Base-by-base conservation (phyloP, 1,284 basidiomycete genomes). In the Ceratobasidium theobromae region DNA sequence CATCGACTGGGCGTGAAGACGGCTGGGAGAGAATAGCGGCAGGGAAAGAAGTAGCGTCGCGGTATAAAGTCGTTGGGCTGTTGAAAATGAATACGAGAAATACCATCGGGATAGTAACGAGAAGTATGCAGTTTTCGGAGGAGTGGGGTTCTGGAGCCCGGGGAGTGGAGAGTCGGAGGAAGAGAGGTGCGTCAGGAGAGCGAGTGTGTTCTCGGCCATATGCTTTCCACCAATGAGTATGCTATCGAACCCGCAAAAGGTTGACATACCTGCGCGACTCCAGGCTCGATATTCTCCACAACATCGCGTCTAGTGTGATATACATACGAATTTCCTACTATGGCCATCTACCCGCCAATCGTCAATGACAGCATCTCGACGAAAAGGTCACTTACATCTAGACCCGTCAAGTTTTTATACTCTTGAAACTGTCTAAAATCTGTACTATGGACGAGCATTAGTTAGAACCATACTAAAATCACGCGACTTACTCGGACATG, bases 381-480 rank as follows among this genome's bases (percentile, higher is more conserved):
- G 25, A 71, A 23, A 6, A 4, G 28, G 25, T 55, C 35, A 74
- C 86, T 73, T 72, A 90, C 89, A 75, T 95, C 93, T 30, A 95
- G 77, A 21, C 93, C 93, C 0, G 91, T 88, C 16, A 94, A 85
- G 71, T 89, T 89, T 35, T 97, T 81, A 75, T 99, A 99, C 69
- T 91, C 80, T 72, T 95, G 91, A 71, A 98, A 99, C 73, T 98
- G 95, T 33, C 93, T 85, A 72, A 95, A 96, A 75, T 96, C 93
- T 46, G 93, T 97, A 73, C 91, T 93, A 69, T 28, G 16, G 4
- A 23, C 16, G 35, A 60, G 69, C 62, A 72, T 73, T 62, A 74
- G 71, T 3, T 69, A 74, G 14, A 33, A 18, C 12, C 1, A 41
- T 49, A 23, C 27, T 33, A 12, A 43, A 32, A 30, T 21, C 46